Base-by-base conservation (phyloP, 768 basidiomycete genomes). In the Pisolithus albus region DNA sequence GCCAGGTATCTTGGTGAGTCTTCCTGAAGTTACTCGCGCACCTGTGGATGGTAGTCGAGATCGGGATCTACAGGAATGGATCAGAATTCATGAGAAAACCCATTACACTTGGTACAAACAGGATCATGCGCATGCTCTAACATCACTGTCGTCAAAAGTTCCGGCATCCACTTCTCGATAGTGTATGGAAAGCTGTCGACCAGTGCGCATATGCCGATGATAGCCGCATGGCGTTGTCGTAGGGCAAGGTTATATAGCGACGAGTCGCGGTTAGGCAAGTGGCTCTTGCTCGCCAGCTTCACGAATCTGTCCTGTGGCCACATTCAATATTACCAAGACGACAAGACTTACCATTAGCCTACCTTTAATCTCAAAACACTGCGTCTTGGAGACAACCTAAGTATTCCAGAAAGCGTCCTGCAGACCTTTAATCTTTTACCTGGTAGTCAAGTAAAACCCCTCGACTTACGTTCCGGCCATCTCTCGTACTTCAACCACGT, bases 141-240 rank as follows among this genome's bases (percentile, higher is more conserved):
- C 50, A 93, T 73, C 18, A 88, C 78, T 53, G 79, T 83, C 37
- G 88, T 85, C 55, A 94, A 70, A 41, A 96, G 76, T 44, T 84
- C 82, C 0, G 93, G 90, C 78, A 92, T 83, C 85, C 91, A 95
- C 58, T 83, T 84, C 58, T 93, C 92, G 21, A 94, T 84, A 2
- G 90, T 92, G 67, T 93, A 94, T 0, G 93, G 93, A 66, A 88
- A 93, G 51, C 91, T 92, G 57, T 92, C 88, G 32, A 96, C 81
- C n/a, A 96, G 74, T 2, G 92, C 88, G 52, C 88, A 88, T 42
- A 92, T 83, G 13, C 92, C 92, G 41, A 96, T 74, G 53, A 96
- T 87, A 1, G 91, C 90, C 23, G 90, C 88, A 66, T 96, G 92
- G 21, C 89, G 79, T 62, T 86, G 81, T 24, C 90, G 81, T 13